These are phyloP conservation scores for Artomyces pyxidatus DNA, from an alignment of 768 basidiomycete genomes.

Conservation along the genomic window DNA sequence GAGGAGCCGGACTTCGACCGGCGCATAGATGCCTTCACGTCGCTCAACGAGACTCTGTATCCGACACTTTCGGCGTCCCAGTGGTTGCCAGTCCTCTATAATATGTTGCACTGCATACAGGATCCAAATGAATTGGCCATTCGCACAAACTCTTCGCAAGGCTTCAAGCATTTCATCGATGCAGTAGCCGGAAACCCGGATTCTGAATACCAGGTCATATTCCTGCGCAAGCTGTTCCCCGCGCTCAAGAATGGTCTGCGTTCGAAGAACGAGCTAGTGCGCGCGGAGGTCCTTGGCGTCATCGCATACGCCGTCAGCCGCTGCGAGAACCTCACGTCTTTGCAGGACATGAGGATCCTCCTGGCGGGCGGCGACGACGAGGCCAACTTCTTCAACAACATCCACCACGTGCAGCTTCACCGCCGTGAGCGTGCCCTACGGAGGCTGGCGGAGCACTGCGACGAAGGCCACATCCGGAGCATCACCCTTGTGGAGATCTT, in stretches of 20 bases:
- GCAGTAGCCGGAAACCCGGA: slow-evolving; percentile 35
- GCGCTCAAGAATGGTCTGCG: slow-evolving; percentile 73
- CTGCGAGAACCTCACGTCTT: slow-evolving; percentile 45
- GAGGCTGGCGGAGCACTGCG: slow-evolving; percentile 71
- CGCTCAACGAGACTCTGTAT: slow-evolving; percentile 62
- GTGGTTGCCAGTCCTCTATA: slow-evolving; percentile 82
- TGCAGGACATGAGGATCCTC: slow-evolving; percentile 76
- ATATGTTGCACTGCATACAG: slow-evolving; percentile 79
- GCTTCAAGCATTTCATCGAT: slow-evolving; percentile 75
- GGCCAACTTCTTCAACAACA: slow-evolving; percentile 95
- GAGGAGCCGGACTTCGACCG: slow-evolving; percentile 93
- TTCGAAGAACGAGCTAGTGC: slow-evolving; percentile 79
- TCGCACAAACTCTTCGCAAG: slow-evolving; percentile 68
- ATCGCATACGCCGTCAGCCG: slow-evolving; percentile 65
- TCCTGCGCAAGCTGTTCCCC: slow-evolving; percentile 62
- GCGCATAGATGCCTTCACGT: slow-evolving; percentile 67
- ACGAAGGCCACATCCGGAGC: slow-evolving; percentile 57
- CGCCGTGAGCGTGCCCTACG: slow-evolving; percentile 81
- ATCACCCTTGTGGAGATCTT: slow-evolving; percentile 74
- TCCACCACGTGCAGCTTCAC: slow-evolving; percentile 89
- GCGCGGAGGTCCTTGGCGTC: slow-evolving; percentile 74
- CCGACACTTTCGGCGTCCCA: slow-evolving; percentile 34
- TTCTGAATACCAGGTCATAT: slow-evolving; percentile 42
- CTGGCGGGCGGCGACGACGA: slow-evolving; percentile 87
- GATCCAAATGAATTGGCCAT: slow-evolving; percentile 85